Evolutionary conservation across 2,329 filamentous ascomycete genomes (phyloP).

Genomic region (Diaporthe citriasiana): DNA sequence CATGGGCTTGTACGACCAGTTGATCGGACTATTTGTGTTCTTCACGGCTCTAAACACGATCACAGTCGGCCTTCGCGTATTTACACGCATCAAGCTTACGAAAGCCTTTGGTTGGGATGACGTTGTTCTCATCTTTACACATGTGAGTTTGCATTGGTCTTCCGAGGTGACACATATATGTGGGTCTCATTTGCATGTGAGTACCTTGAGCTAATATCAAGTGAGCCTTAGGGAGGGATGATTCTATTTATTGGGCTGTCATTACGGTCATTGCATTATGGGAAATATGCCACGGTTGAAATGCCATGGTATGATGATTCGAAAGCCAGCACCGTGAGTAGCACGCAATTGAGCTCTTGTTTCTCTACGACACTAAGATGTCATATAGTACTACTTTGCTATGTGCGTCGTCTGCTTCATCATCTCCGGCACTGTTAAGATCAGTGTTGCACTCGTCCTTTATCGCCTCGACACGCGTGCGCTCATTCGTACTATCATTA

Average conservation of each 20-base stretch:
- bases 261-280: slow-evolving; percentile 5
- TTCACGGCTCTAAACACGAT: slow-evolving; percentile 35
- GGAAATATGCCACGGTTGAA: neutral
- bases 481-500: slow-evolving; percentile 18
- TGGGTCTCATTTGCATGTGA: neutral
- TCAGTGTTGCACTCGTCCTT: slow-evolving; percentile 40
- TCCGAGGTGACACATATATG: neutral
- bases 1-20: neutral
- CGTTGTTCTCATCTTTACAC: slow-evolving; percentile 33
- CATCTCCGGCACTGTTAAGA: slow-evolving; percentile 37
- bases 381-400: slow-evolving; percentile 7
- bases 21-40: slow-evolving; percentile 29
- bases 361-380: neutral
- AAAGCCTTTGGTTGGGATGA: slow-evolving; percentile 41
- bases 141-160: neutral
- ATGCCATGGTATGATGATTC: neutral
- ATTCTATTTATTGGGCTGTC: slow-evolving; percentile 19
- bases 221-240: slow-evolving; percentile 8
- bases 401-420: slow-evolving; percentile 35
- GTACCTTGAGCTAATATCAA: neutral
- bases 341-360: rapidly evolving
- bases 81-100: slow-evolving; percentile 30
- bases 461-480: slow-evolving; percentile 39
- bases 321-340: neutral
- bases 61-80: slow-evolving; percentile 35